Conservation (phyloP, 345 rosid genomes). For the Capsella bursapastoris region DNA sequence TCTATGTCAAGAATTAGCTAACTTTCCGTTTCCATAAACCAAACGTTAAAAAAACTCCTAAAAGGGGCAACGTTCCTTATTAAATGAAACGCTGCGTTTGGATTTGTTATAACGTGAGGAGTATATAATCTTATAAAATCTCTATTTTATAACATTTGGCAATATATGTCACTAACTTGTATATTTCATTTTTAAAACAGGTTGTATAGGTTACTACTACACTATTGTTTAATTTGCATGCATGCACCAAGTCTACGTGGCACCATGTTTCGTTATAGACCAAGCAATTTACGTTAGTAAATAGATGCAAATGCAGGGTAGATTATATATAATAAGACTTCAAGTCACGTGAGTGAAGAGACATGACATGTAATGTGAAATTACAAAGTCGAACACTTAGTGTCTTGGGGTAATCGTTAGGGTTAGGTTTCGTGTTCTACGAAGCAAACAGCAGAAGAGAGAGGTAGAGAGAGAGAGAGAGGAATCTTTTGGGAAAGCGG, state of each 20-base stretch:
- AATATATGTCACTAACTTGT: no score
- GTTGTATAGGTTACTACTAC: neutral
- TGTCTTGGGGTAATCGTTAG: constrained; percentile 57
- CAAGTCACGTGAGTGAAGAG: constrained; percentile 44
- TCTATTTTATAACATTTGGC: no score
- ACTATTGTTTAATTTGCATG: constrained; percentile 40
- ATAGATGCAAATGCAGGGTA: neutral
- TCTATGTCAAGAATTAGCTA: no score
- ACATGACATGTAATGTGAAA: constrained; percentile 40
- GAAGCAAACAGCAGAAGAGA: constrained; percentile 46
- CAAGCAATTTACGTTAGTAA: constrained; percentile 4
- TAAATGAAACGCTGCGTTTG: no score
- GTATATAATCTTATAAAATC: no score
- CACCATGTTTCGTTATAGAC: no score
- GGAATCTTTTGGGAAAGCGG: constrained; percentile 86
- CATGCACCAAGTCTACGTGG: constrained; percentile 48
- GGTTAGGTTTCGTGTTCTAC: constrained; percentile 50
- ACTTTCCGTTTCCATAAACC: no score
- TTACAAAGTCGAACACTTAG: constrained; percentile 39
- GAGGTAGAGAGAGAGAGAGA: constrained; percentile 15
- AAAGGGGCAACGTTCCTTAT: no score
- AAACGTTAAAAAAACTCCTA: no score
- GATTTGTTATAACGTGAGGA: no score
- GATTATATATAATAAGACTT: constrained; percentile 20
- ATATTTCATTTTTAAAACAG: no score